Percentiles rank a stretch among this genome's conserved stretches.
Evolutionary conservation across 1,284 basidiomycete species (phyloP).

Genomic region (Coniferiporia sulphurascens): DNA sequence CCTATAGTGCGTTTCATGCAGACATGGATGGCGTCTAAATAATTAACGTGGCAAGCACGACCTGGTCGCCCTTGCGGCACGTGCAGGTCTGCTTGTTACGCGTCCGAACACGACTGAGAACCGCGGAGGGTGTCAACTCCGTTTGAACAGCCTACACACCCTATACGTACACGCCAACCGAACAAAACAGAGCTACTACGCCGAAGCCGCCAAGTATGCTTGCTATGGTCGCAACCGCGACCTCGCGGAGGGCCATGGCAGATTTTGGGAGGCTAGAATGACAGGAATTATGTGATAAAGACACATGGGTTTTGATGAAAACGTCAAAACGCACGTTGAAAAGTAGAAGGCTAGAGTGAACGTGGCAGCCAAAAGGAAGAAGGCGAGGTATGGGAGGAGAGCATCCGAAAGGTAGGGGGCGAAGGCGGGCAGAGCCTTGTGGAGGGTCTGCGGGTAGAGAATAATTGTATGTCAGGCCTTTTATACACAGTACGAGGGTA

Average conservation of each 20-base stretch:
- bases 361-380: slow-evolving; percentile 64
- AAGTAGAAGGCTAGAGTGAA: slow-evolving; percentile 85
- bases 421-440: slow-evolving; percentile 57
- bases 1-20: slow-evolving; percentile 61
- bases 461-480: slow-evolving; percentile 14
- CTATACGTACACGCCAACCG: slow-evolving; percentile 82
- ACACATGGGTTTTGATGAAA: not conserved
- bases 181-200: slow-evolving; percentile 83
- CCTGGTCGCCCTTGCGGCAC: not conserved
- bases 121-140: too few relatives aligned
- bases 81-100: not conserved
- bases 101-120: not conserved
- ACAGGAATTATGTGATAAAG: slow-evolving; percentile 19
- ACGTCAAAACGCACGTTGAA: slow-evolving; percentile 61
- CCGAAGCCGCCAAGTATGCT: slow-evolving; percentile 81
- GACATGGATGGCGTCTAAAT: slow-evolving; percentile 74
- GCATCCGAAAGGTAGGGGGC: slow-evolving; percentile 59
- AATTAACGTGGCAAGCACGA: slow-evolving; percentile 46
- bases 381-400: slow-evolving; percentile 69
- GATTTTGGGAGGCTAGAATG: slow-evolving; percentile 62
- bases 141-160: too few relatives aligned
- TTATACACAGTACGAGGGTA: not conserved
- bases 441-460: slow-evolving; percentile 38
- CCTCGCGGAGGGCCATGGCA: slow-evolving; percentile 63
- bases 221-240: slow-evolving; percentile 63